Conservation (phyloP, 2,329 filamentous ascomycete genomes). For the Ophiocordyceps sinensis region DNA sequence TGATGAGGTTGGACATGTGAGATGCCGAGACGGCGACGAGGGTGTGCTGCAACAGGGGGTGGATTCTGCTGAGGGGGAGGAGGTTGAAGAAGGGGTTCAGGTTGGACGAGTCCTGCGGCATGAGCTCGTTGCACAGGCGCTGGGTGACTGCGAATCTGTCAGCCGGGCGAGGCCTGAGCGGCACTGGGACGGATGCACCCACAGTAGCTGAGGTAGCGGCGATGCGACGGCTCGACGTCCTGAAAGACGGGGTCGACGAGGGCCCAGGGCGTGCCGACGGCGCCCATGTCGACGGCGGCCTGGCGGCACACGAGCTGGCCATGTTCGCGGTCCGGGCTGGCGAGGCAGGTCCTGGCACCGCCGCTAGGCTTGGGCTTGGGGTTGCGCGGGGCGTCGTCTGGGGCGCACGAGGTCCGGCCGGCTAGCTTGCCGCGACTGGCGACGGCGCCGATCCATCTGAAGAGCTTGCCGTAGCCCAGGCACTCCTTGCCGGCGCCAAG, state of each 20-base stretch:
- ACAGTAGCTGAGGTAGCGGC: constrained; percentile 28
- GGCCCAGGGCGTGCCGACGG: constrained; percentile 17
- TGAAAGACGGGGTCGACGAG: constrained; percentile 32
- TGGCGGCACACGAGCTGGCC: constrained; percentile 13
- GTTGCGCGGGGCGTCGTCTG: constrained; percentile 2
- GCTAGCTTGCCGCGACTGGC: constrained; percentile 27
- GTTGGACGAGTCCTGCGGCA: constrained; percentile 27
- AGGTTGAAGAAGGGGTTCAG: constrained; percentile 31
- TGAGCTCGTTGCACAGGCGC: constrained; percentile 38
- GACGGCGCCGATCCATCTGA: constrained; percentile 35
- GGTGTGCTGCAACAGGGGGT: constrained; percentile 29
- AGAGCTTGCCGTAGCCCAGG: constrained; percentile 37
- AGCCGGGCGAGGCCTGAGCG: constrained; percentile 2
- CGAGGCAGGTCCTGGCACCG: not conserved
- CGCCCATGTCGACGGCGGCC: constrained; percentile 3
- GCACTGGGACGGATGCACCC: constrained; percentile 6
- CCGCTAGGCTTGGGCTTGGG: not conserved
- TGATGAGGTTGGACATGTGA: constrained; percentile 29
- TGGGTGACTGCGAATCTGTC: constrained; percentile 23
- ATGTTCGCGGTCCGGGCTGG: not conserved
- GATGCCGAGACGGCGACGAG: constrained; percentile 33
- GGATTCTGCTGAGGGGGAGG: constrained; percentile 24
- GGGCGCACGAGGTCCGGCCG: constrained; percentile 22
- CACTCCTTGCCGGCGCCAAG: constrained; percentile 32
- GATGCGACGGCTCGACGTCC: constrained; percentile 34